Evolutionary conservation across 306 rosid genomes (phyloP).

Genomic region (Elaeagnus macrophylla): DNA sequence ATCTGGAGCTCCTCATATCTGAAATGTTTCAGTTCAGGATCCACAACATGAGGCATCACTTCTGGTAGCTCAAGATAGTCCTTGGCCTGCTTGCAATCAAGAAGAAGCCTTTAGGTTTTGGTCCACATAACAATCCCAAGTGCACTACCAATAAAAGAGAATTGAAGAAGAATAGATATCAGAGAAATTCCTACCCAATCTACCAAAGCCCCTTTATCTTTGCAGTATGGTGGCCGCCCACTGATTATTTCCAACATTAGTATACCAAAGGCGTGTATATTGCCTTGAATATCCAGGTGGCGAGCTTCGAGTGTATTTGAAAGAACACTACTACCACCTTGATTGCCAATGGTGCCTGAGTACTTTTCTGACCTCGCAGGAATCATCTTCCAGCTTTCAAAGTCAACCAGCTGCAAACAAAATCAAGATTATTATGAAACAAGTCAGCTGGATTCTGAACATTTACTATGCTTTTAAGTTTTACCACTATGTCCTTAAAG

Average conservation of each 20-base stretch:
- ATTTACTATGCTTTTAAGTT: not conserved
- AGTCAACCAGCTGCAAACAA: constrained; percentile 75
- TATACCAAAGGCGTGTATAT: constrained; percentile 70
- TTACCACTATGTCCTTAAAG: not conserved
- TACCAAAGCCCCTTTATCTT: constrained; percentile 71
- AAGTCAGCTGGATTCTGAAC: not conserved
- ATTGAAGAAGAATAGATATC: not conserved
- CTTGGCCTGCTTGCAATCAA: too few relatives aligned
- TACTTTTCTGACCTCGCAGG: constrained; percentile 79
- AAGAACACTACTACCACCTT: constrained; percentile 73
- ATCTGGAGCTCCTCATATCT: too few relatives aligned
- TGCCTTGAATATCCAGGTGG: constrained; percentile 68
- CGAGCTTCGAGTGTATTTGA: constrained; percentile 83
- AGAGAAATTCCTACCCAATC: constrained; percentile 70
- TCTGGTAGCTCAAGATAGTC: too few relatives aligned
- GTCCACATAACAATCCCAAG: too few relatives aligned
- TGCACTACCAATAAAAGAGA: too few relatives aligned
- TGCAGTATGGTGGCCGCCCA: constrained; percentile 77
- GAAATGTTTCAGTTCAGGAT: too few relatives aligned
- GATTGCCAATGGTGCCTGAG: constrained; percentile 59
- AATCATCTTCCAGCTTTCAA: constrained; percentile 96
- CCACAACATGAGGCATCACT: too few relatives aligned
- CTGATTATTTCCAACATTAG: constrained; percentile 81
- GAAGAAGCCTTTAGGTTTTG: too few relatives aligned
- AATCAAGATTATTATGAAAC: constrained; percentile 5